Evolutionary conservation across 345 rosid species (phyloP).

Genomic region (Aegle marmelos): DNA sequence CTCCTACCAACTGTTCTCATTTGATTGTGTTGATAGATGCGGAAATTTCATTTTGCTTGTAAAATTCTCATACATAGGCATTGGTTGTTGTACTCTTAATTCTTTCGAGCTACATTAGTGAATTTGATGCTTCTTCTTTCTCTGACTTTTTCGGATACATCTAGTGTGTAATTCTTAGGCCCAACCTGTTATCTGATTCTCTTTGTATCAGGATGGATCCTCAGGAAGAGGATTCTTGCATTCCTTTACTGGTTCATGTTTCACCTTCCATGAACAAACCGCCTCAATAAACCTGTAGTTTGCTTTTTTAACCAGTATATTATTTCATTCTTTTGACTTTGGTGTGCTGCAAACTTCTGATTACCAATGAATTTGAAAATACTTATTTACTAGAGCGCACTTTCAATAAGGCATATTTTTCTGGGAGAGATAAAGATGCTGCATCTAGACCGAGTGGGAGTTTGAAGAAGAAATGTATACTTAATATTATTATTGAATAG

Average conservation of each 20-base stretch:
- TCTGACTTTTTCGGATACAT: neutral
- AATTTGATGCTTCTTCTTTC: slow-evolving; percentile 9
- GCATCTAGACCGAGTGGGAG: neutral
- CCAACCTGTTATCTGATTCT: neutral
- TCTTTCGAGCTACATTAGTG: slow-evolving; percentile 14
- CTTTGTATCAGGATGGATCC: neutral
- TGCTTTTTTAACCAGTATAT: neutral
- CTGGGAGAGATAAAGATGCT: slow-evolving; percentile 4
- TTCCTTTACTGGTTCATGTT: neutral
- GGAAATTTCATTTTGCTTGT: slow-evolving; percentile 29
- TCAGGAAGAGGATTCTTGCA: neutral
- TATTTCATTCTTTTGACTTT: neutral
- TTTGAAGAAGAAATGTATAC: neutral
- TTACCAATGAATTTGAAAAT: neutral
- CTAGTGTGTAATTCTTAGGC: neutral
- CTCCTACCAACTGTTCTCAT: slow-evolving; percentile 15
- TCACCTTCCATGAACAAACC: neutral
- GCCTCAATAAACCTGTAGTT: neutral
- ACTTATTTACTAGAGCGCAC: neutral
- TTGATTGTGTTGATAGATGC: slow-evolving; percentile 25
- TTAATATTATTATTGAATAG: neutral
- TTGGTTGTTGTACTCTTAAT: slow-evolving; percentile 24
- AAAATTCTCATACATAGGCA: slow-evolving; percentile 21
- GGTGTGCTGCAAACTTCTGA: neutral
- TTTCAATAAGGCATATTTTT: neutral